Conservation (phyloP, 805 yeast species). For the Tetrapisispora namnaoensis region DNA sequence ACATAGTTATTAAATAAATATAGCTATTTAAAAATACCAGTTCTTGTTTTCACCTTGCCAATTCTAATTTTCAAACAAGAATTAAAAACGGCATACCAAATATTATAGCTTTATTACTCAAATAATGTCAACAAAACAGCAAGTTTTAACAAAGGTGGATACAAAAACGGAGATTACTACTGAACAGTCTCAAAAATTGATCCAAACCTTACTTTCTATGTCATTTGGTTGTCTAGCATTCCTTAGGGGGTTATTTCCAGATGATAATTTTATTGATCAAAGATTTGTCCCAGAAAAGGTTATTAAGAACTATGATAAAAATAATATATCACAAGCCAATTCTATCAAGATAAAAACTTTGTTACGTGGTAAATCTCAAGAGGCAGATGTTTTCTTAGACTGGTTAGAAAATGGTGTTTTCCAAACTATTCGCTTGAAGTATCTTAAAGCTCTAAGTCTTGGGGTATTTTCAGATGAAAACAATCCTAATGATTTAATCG, state of each 20-base stretch:
- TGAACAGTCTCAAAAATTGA: constrained; percentile 37
- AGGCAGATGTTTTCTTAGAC: constrained; percentile 40
- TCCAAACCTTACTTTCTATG: constrained; percentile 41
- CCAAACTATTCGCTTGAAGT: constrained; percentile 35
- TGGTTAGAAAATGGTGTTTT: constrained; percentile 47
- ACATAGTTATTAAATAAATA: too few species aligned
- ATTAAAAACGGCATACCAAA: too few species aligned
- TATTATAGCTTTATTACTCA: not conserved
- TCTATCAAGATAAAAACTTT: constrained; percentile 41
- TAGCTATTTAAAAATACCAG: too few species aligned
- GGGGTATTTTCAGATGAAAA: constrained; percentile 36
- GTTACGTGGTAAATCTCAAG: constrained; percentile 35
- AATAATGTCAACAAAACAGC: constrained; percentile 17
- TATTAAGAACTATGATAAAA: constrained; percentile 22
- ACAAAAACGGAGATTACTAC: constrained; percentile 22
- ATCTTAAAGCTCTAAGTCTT: constrained; percentile 37
- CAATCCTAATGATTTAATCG: constrained; percentile 36
- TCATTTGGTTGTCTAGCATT: constrained; percentile 50
- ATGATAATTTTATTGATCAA: constrained; percentile 42
- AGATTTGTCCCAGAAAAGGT: constrained; percentile 33
- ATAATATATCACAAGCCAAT: constrained; percentile 14
- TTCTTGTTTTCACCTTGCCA: too few species aligned
- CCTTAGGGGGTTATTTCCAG: constrained; percentile 48
- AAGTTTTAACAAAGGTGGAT: constrained; percentile 8
- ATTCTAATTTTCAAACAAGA: too few species aligned